Evolutionary conservation across 1,284 basidiomycete genomes (phyloP), one percentile per base, ranked within the genome.

Genomic region (Microbotryum silenes-acaulis): DNA sequence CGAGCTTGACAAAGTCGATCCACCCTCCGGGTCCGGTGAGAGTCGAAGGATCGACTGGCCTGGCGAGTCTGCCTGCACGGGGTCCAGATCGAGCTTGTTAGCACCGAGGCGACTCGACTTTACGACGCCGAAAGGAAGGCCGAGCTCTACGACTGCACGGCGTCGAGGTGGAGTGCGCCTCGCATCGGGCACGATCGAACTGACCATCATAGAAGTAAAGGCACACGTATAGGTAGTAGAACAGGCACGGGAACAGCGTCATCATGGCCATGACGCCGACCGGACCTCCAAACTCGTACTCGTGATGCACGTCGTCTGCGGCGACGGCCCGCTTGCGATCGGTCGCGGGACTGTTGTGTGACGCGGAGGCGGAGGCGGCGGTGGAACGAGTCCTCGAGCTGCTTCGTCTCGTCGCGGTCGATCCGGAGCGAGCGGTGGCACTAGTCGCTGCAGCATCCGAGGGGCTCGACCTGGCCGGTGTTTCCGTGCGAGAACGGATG

Each of bases 221-320:
- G 73, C 96, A 99, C 70, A 92, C 91, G 90, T 91, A 97, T 69
- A 98, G 84, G 79, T 98, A 98, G 78, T 97, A 97, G 93, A 92
- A 91, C 66, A 90, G 81, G 46, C 85, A 76, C 0, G 94, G 94
- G 76, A 98, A 99, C 57, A 88, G 85, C 33, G 86, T 81, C 88
- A 99, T 98, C 80, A 99, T 97, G 33, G 87, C 88, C 12, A 85
- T 78, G 49, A 93, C 91, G 53, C 96, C 94, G 77, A 81, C 80
- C 50, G 94, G 93, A 9, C 94, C 94, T 69, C 94, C 96, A 72
- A 98, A 98, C 77, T 98, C 93, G 78, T 89, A 96, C 49, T 64
- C 62, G 59, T 64, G 62, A 42, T 60, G 59, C 8, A 46, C 21
- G 7, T 44, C 56, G 27, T 58, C 56, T 29, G 27, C 27, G 20